These are phyloP conservation scores for Helotiales sp. DNA, from an alignment of 2,329 filamentous ascomycete species.

Conservation along the genomic window DNA sequence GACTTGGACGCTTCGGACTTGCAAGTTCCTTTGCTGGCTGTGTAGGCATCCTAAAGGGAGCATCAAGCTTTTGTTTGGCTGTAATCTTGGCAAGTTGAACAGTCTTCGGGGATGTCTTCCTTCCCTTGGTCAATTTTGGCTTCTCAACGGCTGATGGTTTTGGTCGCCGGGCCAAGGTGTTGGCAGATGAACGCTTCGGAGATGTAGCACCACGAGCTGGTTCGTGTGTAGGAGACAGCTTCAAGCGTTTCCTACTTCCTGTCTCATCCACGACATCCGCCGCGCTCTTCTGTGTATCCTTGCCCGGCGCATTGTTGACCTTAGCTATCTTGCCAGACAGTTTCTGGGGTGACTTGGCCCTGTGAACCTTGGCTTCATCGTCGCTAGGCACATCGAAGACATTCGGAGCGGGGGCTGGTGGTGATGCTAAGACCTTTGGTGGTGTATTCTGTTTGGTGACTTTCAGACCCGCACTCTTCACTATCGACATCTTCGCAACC, in stretches of 20 bases:
- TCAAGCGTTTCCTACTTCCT: slow-evolving; percentile 29
- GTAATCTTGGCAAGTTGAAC: slow-evolving; percentile 18
- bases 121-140: slow-evolving; percentile 4
- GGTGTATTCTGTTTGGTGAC: not conserved
- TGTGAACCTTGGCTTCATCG: slow-evolving; percentile 15
- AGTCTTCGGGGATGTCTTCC: slow-evolving; percentile 13
- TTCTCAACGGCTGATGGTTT: not conserved
- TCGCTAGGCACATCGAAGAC: slow-evolving; percentile 30
- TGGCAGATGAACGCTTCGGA: not conserved
- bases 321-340: slow-evolving; percentile 1
- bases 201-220: not conserved
- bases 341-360: slow-evolving; percentile 19
- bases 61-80: slow-evolving; percentile 22
- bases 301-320: not conserved
- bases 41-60: not conserved
- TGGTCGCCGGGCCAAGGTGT: not conserved
- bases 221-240: slow-evolving; percentile 25
- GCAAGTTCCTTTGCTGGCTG: not conserved
- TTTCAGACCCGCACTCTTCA: not conserved
- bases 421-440: not conserved
- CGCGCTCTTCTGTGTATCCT: not conserved
- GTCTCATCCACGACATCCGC: slow-evolving; percentile 4
- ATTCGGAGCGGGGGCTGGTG: slow-evolving; percentile 9
- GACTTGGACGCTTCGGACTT: slow-evolving; percentile 12
- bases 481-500: not conserved